Base-by-base conservation (phyloP, 805 yeast species). In the Debaryomyces hansenii region DNA sequence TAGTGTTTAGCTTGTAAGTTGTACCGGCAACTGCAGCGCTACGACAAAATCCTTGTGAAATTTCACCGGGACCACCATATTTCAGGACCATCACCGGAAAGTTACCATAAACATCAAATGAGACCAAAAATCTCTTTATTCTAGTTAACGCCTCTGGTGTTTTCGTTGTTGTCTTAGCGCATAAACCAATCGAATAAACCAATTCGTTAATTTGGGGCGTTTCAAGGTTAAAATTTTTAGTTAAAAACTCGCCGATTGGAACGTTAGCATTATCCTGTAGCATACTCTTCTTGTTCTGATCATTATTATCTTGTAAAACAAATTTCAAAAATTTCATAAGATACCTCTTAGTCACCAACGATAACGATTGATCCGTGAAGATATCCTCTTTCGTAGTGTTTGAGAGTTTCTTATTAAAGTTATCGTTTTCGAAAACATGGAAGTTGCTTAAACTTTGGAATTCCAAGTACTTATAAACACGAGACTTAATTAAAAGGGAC, bases 11-110 rank as follows among this genome's bases (percentile, higher is more conserved):
- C 64, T 90, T 90, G 69, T 94, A 92, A 29, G 95, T 89, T 45
- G 97, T 86, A 45, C 98, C 98, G 15, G 94, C 98, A 51, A 92
- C 98, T 11, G 99, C 99, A 3, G 98, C 98, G 47, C 96, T 87
- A 57, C 99, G 79, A 69, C 97, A 92, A 66, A 94, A 92, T 1
- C 97, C 99, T 70, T 92, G 99, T 12, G 96, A 84, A 21, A 92
- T 73, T 67, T 92, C 99, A 44, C 98, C 97, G 0, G 96, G 91
- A 2, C 96, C 95, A 47, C 98, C 99, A 68, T 84, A 92, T 72
- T 90, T 92, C 42, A 96, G 87, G 57, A 85, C 85, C 72, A 92
- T 75, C 10, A 88, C 95, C 2, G 99, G 97, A 76, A 94, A 92
- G 52, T 83, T 86, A 11, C 99, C 99, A 65, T 91, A 94, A 4